Evolutionary conservation across 305 asterid species (phyloP), one percentile per base, ranked within the genome.

Genomic region (Solanum hybrid): DNA sequence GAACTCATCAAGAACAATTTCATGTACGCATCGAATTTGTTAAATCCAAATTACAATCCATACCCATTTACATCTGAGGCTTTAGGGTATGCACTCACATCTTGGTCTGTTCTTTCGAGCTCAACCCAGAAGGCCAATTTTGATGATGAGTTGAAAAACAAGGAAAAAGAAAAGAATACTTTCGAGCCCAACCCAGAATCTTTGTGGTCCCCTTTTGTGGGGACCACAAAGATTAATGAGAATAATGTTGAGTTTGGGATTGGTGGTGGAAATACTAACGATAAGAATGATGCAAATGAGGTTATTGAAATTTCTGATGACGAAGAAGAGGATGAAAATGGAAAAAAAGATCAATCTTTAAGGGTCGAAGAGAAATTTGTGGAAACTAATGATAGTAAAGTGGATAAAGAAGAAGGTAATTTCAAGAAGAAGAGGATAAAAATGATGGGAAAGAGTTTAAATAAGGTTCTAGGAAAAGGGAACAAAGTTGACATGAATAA

Each of bases 391-490:
- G 77, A 5, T 7, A 79, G 51, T 14, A 12, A 29, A 66, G 88
- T 82, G 76, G 64, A 71, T 76, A 10, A 37, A 81, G 90, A 10
- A 24, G 75, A n/a, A 10, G 31, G 15, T 24, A 11, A 69, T 71
- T 26, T 26, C 34, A 71, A 88, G 27, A 82, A 8, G 90, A 91
- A 72, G 93, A 94, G 92, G 93, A 92, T 84, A 73, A 93, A 92
- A 86, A 88, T 91, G 24, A 92, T 89, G 87, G 92, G 90, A 0
- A 91, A 78, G 90, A 85, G 88, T 75, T 88, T 85, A 0, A 93
- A 92, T 91, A 94, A 93, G 92, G 22, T 93, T 90, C 82, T 92
- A 93, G 97, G 96, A 36, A 92, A 91, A 90, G 95, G 96, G 89
- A 29, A 87, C 36, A 90, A 42, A 87, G 88, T 91, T 38, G 87